A percentile compares a stretch with the other conserved stretches of the same genome.
phyloP scores from a whole-genome alignment of 176 grass and related monocot genomes.

The Oryza brachyantha region DNA sequence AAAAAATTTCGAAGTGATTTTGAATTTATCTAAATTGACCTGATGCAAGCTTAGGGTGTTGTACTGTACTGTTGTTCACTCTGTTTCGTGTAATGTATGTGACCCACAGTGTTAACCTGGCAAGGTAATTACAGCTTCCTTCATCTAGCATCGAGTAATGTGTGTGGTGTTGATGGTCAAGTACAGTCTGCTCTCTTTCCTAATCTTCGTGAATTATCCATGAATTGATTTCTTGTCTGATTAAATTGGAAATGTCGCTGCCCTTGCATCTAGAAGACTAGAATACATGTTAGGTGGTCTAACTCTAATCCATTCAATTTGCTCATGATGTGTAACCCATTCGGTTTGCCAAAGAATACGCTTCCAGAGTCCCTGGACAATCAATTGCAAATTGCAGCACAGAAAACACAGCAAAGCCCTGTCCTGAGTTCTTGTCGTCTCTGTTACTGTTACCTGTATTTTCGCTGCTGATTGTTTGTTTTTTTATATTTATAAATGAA shows the following conservation, averaged over 20 bases:
- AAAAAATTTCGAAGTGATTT: not conserved
- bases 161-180: too few species aligned
- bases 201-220: too few species aligned
- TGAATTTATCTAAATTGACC: not conserved
- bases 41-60: not conserved
- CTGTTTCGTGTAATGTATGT: too few species aligned
- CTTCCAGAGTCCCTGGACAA: not conserved
- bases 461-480: too few species aligned
- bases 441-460: not conserved
- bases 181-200: not conserved
- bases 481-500: too few species aligned
- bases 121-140: too few species aligned
- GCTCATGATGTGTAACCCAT: not conserved
- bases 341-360: not conserved
- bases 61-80: too few species aligned
- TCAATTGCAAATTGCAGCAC: too few species aligned
- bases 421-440: not conserved
- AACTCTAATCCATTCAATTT: not conserved
- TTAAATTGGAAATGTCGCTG: not conserved
- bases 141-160: too few species aligned
- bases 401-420: not conserved
- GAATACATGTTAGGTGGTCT: conserved; percentile 26
- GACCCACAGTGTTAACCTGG: too few species aligned
- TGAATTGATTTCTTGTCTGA: not conserved
- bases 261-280: conserved; percentile 25